Evolutionary conservation across 805 yeast genomes (phyloP).

Genomic region (Saccharomycopsis fibuligera): DNA sequence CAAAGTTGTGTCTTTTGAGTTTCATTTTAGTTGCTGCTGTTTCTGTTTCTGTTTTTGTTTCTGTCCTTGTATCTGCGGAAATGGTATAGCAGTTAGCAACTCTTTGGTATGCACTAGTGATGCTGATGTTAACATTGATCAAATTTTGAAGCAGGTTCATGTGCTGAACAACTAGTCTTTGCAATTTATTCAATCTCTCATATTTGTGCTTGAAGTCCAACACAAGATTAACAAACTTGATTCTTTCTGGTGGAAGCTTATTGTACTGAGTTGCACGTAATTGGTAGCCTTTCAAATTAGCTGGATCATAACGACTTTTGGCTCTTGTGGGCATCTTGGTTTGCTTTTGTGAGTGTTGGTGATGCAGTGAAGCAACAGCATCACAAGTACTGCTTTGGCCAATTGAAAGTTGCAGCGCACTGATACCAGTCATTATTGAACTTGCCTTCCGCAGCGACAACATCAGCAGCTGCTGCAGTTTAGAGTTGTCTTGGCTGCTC

Average conservation of each 20-base stretch:
- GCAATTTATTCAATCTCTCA: neutral
- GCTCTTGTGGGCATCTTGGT: too few species aligned
- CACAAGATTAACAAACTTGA: slow-evolving; percentile 9
- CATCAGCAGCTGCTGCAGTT: too few species aligned
- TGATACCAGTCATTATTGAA: too few species aligned
- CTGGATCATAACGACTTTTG: neutral
- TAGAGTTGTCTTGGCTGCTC: too few species aligned
- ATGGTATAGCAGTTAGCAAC: neutral
- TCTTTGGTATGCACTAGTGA: neutral
- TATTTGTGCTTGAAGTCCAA: slow-evolving; percentile 16
- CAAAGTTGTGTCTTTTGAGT: neutral
- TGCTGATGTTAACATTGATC: neutral
- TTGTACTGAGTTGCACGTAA: slow-evolving; percentile 3
- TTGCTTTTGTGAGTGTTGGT: too few species aligned
- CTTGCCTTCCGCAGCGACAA: too few species aligned
- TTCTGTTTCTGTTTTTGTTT: neutral
- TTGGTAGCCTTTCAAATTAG: neutral
- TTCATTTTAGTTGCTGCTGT: neutral
- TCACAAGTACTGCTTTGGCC: neutral
- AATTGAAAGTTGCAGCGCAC: neutral
- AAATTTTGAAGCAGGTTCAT: neutral
- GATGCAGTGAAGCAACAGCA: neutral
- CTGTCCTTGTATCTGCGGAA: neutral
- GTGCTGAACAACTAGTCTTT: neutral
- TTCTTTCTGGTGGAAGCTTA: slow-evolving; percentile 10